Conservation (phyloP, 176 grass and related monocot species). For the Elaeis guineensis region DNA sequence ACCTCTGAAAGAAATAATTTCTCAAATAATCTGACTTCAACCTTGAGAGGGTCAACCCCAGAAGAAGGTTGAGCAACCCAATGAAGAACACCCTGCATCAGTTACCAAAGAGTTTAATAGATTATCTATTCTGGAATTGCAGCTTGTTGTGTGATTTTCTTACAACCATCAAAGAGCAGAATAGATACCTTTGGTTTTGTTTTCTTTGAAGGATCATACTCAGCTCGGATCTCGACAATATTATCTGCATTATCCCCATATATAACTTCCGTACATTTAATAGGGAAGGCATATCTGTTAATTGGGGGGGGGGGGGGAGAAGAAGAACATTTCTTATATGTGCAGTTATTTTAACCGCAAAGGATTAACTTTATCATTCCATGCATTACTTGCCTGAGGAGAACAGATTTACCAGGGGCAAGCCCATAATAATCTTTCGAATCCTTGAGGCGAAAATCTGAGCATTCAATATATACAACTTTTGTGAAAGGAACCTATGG, state of each 20-base stretch:
- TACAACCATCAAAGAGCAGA: too few species aligned
- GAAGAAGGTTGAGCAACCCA: slow-evolving; percentile 85
- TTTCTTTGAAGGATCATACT: slow-evolving; percentile 89
- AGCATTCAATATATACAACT: slow-evolving; percentile 56
- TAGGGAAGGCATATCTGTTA: slow-evolving; percentile 88
- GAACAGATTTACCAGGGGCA: slow-evolving; percentile 82
- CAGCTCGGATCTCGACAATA: slow-evolving; percentile 72
- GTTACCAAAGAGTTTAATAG: slow-evolving; percentile 3
- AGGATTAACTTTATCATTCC: too few species aligned
- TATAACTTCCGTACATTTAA: slow-evolving; percentile 92
- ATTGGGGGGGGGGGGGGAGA: not conserved
- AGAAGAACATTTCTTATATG: too few species aligned
- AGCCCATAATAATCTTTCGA: slow-evolving; percentile 98
- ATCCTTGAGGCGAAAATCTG: slow-evolving; percentile 92
- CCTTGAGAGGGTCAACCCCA: slow-evolving; percentile 71
- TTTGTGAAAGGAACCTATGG: slow-evolving; percentile 24
- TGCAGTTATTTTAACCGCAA: too few species aligned
- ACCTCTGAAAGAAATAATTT: slow-evolving; percentile 89
- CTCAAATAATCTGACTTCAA: slow-evolving; percentile 90
- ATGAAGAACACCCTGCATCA: slow-evolving; percentile 76
- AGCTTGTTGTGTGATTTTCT: not conserved
- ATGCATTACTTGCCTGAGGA: slow-evolving; percentile 50
- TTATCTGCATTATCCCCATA: slow-evolving; percentile 54
- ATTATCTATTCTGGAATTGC: not conserved
- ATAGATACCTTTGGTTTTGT: slow-evolving; percentile 72